Evolutionary conservation across 2,329 filamentous ascomycete genomes (phyloP).

Genomic region (Phyllosticta citrichinensis): DNA sequence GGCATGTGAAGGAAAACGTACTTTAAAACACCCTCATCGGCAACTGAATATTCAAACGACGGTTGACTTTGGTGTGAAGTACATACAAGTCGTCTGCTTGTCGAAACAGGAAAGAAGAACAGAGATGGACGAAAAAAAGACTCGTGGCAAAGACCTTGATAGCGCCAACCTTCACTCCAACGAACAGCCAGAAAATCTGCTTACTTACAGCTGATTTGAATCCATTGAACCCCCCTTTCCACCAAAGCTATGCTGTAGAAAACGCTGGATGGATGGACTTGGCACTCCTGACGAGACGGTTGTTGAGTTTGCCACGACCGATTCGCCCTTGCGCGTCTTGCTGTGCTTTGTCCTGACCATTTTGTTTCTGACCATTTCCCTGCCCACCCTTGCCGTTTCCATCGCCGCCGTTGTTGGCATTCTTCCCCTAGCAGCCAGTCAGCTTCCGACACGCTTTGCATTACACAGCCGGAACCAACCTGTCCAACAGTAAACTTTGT

Average conservation of each 20-base stretch:
- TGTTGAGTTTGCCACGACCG: neutral
- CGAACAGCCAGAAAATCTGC: too few relatives aligned
- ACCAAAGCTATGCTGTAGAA: neutral
- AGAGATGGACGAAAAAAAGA: too few relatives aligned
- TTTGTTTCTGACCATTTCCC: neutral
- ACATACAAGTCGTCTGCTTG: too few relatives aligned
- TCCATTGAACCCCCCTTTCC: too few relatives aligned
- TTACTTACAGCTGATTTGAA: too few relatives aligned
- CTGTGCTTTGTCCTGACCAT: neutral
- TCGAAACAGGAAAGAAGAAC: too few relatives aligned
- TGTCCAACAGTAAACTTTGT: slow-evolving; percentile 36
- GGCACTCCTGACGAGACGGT: neutral
- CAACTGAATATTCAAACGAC: too few relatives aligned
- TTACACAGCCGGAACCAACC: neutral
- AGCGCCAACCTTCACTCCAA: too few relatives aligned
- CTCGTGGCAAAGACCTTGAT: too few relatives aligned
- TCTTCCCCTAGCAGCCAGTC: neutral
- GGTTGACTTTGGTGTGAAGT: too few relatives aligned
- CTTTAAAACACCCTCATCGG: too few relatives aligned
- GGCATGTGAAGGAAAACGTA: too few relatives aligned
- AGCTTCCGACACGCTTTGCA: neutral
- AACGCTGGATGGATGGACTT: neutral
- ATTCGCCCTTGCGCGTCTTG: neutral
- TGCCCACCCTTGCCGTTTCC: neutral
- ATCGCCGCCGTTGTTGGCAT: neutral